Evolutionary conservation across 345 rosid genomes (phyloP), one percentile per base, ranked within the genome.

Genomic region (Populus tremula): DNA sequence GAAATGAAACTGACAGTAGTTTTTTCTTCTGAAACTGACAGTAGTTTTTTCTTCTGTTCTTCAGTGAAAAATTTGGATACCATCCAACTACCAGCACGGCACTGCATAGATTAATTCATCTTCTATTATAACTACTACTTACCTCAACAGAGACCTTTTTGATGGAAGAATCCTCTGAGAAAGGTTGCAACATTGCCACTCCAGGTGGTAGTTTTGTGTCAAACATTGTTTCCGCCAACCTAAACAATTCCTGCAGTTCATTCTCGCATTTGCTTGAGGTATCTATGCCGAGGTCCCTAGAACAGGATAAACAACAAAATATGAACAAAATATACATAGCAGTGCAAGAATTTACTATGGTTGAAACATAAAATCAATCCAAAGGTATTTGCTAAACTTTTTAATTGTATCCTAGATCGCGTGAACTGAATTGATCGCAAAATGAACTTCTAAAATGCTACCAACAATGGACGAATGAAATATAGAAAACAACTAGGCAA

Each of bases 151-250:
- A 87, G 49, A 93, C 85, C 85, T 93, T 95, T 83, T 91, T 90
- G 41, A 91, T 87, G 17, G 93, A 88, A 62, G 98, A 92, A 68
- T 88, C 96, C 73, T 95, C 96, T 1, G 96, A 74, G 84, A 95
- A 95, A 33, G 98, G 98, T 82, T 95, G 97, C 81, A 95, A 85
- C 83, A 86, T 90, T 68, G 62, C 76, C 53, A 91, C 93, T 80
- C 99, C 98, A 62, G 90, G 90, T 31, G 99, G 99, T 74, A 93
- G 81, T 87, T 89, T 89, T 17, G 97, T 90, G 81, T 95, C 99
- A 66, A 95, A 95, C 94, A 95, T 85, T 21, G 91, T 87, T 83
- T 91, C 89, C 13, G 96, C 98, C 89, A 95, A 84, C 78, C 77
- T 85, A 17, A 95, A 81, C 80, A 93, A 23, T 84, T 95, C 99